phyloP scores from a whole-genome alignment of 2,329 filamentous ascomycete genomes.

The Hyphodiscus sp. region DNA sequence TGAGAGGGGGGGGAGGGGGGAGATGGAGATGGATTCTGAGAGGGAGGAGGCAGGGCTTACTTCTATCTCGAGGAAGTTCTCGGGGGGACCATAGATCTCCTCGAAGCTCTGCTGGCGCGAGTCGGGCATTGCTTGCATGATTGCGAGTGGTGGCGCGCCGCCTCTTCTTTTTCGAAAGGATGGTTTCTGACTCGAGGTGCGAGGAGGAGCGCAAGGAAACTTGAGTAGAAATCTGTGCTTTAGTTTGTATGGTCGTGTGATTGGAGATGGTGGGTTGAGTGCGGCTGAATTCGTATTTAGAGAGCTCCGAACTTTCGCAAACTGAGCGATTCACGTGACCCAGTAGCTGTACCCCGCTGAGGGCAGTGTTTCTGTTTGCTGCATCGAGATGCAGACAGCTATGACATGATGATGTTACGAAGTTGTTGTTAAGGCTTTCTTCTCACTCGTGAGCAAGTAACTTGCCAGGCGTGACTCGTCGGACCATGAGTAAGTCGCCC shows the following conservation, averaged over 20 bases:
- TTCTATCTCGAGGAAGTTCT: conserved; percentile 99
- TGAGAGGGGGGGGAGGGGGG: background rate
- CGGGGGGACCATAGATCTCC: conserved; percentile 96
- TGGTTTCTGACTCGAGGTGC: conserved; percentile 1
- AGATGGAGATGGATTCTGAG: background rate
- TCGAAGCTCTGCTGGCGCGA: conserved; percentile 92
- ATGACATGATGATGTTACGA: background rate
- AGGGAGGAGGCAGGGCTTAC: conserved; percentile 39
- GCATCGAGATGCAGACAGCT: background rate
- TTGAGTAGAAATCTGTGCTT: background rate
- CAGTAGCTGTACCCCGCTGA: background rate
- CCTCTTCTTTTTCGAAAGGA: conserved; percentile 1
- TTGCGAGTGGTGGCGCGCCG: conserved; percentile 15
- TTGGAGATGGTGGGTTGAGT: background rate
- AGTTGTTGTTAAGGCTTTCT: background rate
- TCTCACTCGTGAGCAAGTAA: background rate
- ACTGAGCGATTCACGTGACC: background rate
- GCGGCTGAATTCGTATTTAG: background rate
- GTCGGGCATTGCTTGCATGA: conserved; percentile 60
- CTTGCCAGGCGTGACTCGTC: too few species aligned
- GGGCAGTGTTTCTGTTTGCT: background rate
- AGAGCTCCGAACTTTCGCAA: background rate
- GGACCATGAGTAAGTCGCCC: too few species aligned
- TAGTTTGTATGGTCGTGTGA: background rate
- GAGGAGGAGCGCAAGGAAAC: background rate